Base-by-base conservation (phyloP, 768 basidiomycete genomes). In the Tylopilus plumbeoviolaceoides region DNA sequence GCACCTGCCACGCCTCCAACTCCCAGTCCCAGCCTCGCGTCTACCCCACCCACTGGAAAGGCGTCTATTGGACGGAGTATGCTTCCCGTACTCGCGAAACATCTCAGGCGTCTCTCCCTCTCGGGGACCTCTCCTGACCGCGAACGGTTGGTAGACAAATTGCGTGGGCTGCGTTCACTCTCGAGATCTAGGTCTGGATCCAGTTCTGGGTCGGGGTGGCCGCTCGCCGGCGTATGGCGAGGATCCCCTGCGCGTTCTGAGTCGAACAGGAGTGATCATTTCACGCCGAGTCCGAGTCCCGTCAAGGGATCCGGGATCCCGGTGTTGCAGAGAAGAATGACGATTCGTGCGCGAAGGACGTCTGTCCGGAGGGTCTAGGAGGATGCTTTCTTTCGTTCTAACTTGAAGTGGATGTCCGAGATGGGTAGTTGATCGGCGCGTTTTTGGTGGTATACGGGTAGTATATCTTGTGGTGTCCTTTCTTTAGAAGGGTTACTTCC, bases 1-100 rank as follows among this genome's bases (percentile, higher is more conserved):
- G 58, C 57, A 1, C 68, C 68, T 0, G 52, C 55, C 9, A 70
- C 66, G 21, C 68, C 68, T n/a, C 55, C 64, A 4, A 68, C 64
- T 0, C 64, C 66, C 5, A 44, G 40, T n/a, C 15, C 50, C 18
- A 63, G 51, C 17, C 49, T 49, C 17, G n/a, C 30, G 5, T 33
- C 33, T 35, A 45, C 53, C 30, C 44, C 60, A 5, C 40, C 53
- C 30, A 44, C 44, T 15, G 40, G 57, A 23, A 39, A 54, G 30
- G 20, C 43, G 18, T 58, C 63, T 18, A n/a, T 58, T 7, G 55
- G 58, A 33, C 57, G 61, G 12, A 68, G 65, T 48, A 68, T 70
- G 65, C 63, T 66, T 5, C 68, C 66, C 12, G 58, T 70, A 2
- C 55, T 63, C 31, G 60, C 55, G 25, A 66, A 59, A n/a, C 66